phyloP scores from a whole-genome alignment of 2,329 filamentous ascomycete species.

The Metarhizium rileyi region DNA sequence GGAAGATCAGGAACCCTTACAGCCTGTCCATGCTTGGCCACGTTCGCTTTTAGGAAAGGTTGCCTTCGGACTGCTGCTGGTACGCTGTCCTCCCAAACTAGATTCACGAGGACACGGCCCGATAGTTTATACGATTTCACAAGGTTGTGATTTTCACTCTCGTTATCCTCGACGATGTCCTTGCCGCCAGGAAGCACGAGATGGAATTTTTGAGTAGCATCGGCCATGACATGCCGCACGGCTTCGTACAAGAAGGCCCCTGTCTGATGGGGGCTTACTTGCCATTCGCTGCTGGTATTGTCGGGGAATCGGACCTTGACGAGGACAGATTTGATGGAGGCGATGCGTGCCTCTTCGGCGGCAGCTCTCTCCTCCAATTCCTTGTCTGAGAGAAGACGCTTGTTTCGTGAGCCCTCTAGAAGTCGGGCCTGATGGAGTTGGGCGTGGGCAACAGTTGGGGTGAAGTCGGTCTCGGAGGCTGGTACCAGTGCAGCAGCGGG shows the following conservation, averaged over 20 bases:
- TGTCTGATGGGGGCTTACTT: constrained; percentile 59
- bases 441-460: constrained; percentile 65
- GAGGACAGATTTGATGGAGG: constrained; percentile 56
- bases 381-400: constrained; percentile 69
- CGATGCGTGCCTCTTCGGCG: constrained; percentile 54
- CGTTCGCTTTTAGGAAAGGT: constrained; percentile 47
- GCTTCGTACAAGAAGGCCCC: constrained; percentile 64
- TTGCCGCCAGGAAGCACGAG: constrained; percentile 54
- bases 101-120: constrained; percentile 63
- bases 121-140: constrained; percentile 64
- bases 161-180: constrained; percentile 36
- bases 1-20: constrained; percentile 54
- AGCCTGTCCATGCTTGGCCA: constrained; percentile 53
- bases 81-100: constrained; percentile 62
- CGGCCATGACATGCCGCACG: constrained; percentile 61
- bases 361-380: constrained; percentile 65
- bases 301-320: constrained; percentile 85
- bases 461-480: constrained; percentile 66
- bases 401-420: constrained; percentile 54
- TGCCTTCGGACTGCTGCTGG: constrained; percentile 42
- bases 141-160: constrained; percentile 42
- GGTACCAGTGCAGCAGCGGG: constrained; percentile 63
- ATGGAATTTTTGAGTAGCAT: constrained; percentile 56
- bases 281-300: constrained; percentile 65
- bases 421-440: constrained; percentile 65